Evolutionary conservation across 331 rosid species (phyloP).

Genomic region (Spiraea crenata): DNA sequence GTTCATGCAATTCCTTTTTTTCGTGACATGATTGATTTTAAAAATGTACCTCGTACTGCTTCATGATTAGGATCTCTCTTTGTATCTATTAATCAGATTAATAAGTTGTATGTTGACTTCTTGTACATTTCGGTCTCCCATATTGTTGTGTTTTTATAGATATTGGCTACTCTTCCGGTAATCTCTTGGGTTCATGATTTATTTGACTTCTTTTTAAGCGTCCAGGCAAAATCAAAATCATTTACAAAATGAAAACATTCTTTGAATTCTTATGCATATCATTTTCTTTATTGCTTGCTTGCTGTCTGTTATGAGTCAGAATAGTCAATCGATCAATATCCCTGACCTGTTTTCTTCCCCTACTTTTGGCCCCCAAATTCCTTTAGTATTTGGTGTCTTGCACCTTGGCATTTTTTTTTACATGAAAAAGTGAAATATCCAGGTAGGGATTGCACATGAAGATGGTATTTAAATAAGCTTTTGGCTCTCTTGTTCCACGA

Average conservation of each 20-base stretch:
- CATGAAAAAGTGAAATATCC: background rate
- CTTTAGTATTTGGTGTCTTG: background rate
- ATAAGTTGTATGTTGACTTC: background rate
- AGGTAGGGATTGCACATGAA: background rate
- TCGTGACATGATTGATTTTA: background rate
- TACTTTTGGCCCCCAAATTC: background rate
- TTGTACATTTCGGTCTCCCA: background rate
- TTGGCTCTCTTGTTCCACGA: background rate
- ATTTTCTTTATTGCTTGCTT: background rate
- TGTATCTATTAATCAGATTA: background rate
- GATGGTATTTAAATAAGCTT: background rate
- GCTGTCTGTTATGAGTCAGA: constrained; percentile 3
- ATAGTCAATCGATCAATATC: background rate
- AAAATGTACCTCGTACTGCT: background rate
- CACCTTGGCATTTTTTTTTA: background rate
- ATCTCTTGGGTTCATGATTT: background rate
- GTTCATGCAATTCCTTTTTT: background rate
- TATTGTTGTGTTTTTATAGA: background rate
- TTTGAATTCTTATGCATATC: background rate
- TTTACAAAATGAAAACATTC: background rate
- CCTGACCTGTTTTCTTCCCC: background rate
- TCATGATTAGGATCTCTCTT: background rate
- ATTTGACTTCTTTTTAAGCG: background rate
- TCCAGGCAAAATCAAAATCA: background rate
- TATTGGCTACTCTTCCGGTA: background rate